A percentile compares a stretch with the other conserved stretches of the same genome.
phyloP scores from a whole-genome alignment of 1,284 basidiomycete genomes.

The Ganoderma sinense region DNA sequence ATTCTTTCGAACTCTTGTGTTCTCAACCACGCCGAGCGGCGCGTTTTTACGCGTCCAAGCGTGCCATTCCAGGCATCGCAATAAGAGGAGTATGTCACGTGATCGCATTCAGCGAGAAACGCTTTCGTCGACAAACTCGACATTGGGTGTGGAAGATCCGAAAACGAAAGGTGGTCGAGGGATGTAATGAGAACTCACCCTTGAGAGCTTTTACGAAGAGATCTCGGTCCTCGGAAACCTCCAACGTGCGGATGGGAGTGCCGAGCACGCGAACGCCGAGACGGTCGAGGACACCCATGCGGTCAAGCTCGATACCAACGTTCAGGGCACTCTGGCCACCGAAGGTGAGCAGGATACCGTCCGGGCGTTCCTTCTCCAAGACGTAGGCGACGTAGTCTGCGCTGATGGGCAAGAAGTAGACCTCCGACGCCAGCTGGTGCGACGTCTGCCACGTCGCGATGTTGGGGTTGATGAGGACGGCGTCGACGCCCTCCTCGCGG shows the following conservation, averaged over 20 bases:
- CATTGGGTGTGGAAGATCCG: no score
- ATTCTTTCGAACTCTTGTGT: neutral
- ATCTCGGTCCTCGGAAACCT: slow-evolving; percentile 97
- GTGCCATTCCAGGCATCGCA: neutral
- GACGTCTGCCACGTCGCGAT: slow-evolving; percentile 98
- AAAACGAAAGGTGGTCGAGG: slow-evolving; percentile 1
- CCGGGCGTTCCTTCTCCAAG: slow-evolving; percentile 97
- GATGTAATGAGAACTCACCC: slow-evolving; percentile 54
- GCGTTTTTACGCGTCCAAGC: neutral
- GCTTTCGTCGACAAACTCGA: neutral
- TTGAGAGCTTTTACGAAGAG: slow-evolving; percentile 97
- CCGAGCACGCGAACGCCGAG: slow-evolving; percentile 96
- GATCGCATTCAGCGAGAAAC: neutral
- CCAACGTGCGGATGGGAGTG: slow-evolving; percentile 93
- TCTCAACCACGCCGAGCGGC: neutral
- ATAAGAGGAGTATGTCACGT: neutral
- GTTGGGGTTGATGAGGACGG: slow-evolving; percentile 97
- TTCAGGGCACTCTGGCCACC: slow-evolving; percentile 98
- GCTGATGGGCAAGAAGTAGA: slow-evolving; percentile 98
- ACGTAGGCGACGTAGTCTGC: slow-evolving; percentile 99
- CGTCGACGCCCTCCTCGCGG: slow-evolving; percentile 93
- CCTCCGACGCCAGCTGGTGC: slow-evolving; percentile 94
- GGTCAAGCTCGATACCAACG: slow-evolving; percentile 97
- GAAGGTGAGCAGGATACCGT: slow-evolving; percentile 97
- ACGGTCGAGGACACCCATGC: slow-evolving; percentile 96